Base-by-base conservation (phyloP, 2,329 filamentous ascomycete species). In the Lojkania enalia region DNA sequence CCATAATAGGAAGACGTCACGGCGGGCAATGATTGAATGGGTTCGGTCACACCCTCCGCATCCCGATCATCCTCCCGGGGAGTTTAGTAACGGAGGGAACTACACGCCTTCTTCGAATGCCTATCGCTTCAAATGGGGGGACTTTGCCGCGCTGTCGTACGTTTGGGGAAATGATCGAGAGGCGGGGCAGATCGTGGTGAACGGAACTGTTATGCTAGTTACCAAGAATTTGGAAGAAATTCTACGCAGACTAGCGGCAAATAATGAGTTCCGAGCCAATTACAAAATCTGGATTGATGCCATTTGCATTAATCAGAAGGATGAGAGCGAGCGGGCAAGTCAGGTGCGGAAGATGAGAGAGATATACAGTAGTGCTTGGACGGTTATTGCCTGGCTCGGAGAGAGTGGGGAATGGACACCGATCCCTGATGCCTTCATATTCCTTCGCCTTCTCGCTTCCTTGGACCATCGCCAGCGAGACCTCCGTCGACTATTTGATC, bases 241-340 rank as follows among this genome's bases (percentile, higher is more conserved):
- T 29, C 31, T 46, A 9, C 19, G 36, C 3, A 4, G 30, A 7
- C 29, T 45, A 3, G 12, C 16, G 11, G 18, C 5, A 4, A 21
- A 20, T 2, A 15, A 16, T 5, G 35, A 39, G 27, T 45, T 39
- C 20, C 7, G 12, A 3, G 27, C 11, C 3, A 4, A 16, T 5
- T 39, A 15, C n/a, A 32, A 12, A 15, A 12, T 45, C 3, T 46
- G 44, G 44, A 19, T 46, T 14, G 44, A 43, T 27, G 44, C 44
- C 3, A 20, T 46, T 3, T 46, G 37, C 20, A 46, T 46, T 31
- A 46, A 46, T 20, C 44, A 48, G 19, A 19, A 33, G 5, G 44
- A 48, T 30, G 5, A 29, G 9, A 20, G 5, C 23, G 44, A 48
- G 20, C 35, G 40, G 4, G 35, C 39, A 3, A n/a, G 13, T 14